Conservation (phyloP, 2,329 filamentous ascomycete genomes). For the Penicillium sp. region DNA sequence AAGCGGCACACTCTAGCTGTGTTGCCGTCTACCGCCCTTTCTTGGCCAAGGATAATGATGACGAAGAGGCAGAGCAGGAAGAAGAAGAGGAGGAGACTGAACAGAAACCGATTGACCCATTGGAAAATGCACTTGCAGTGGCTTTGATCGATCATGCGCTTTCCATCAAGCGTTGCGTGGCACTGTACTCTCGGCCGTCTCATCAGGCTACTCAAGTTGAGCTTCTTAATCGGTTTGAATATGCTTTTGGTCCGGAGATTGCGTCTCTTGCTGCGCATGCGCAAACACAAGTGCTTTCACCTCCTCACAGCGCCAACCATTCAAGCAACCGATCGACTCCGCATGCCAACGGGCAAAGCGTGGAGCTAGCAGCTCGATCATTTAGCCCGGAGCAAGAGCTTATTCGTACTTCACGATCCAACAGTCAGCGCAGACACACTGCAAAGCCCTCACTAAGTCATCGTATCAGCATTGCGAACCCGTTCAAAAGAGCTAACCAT, state of each 20-base stretch:
- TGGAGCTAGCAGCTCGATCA: constrained; percentile 22
- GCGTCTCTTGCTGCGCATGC: constrained; percentile 49
- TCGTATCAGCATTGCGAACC: constrained; percentile 41
- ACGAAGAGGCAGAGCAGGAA: constrained; percentile 39
- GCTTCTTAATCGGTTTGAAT: constrained; percentile 36
- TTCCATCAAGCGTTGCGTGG: constrained; percentile 77
- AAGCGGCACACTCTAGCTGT: constrained; percentile 68
- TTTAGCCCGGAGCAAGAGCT: constrained; percentile 35
- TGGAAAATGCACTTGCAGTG: constrained; percentile 77
- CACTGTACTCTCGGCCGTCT: constrained; percentile 60
- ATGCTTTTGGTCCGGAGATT: constrained; percentile 59
- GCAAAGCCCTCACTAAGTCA: constrained; percentile 37
- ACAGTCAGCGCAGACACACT: constrained; percentile 26
- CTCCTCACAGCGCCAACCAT: constrained; percentile 34
- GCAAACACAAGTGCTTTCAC: constrained; percentile 36
- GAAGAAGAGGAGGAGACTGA: constrained; percentile 49
- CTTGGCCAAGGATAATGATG: constrained; percentile 51
- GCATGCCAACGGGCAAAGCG: constrained; percentile 21
- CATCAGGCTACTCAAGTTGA: constrained; percentile 45
- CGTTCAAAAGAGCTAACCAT: constrained; percentile 40
- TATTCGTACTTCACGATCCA: constrained; percentile 28
- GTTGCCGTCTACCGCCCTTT: constrained; percentile 74
- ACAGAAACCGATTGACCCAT: constrained; percentile 46
- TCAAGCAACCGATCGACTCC: constrained; percentile 22
- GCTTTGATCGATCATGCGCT: constrained; percentile 86